Evolutionary conservation across 164 flowering plant species (phyloP).

Genomic region (Annona squamosa): DNA sequence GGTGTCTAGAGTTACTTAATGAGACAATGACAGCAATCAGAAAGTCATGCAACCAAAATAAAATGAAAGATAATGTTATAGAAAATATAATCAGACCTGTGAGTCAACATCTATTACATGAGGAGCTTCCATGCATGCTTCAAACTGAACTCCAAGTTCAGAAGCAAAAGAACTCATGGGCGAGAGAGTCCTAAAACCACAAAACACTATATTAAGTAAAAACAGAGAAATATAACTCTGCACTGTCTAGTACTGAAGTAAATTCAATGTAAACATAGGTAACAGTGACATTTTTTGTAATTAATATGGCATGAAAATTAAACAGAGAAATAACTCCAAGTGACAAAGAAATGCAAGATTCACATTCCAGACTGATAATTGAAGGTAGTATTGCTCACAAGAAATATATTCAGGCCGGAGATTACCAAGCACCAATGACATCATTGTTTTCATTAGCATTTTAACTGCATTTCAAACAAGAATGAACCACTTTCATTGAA

Average conservation of each 20-base stretch:
- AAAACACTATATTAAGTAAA: slow-evolving; percentile 2
- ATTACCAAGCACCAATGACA: neutral
- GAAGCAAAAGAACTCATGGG: slow-evolving; percentile 88
- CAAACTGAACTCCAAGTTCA: slow-evolving; percentile 94
- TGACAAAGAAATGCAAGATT: neutral
- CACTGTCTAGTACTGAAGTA: neutral
- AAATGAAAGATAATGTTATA: neutral
- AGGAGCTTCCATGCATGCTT: slow-evolving; percentile 89
- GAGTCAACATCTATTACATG: slow-evolving; percentile 85
- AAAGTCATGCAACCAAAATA: neutral
- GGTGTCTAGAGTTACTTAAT: slow-evolving; percentile 7
- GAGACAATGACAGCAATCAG: neutral
- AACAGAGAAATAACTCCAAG: neutral
- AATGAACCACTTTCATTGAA: neutral
- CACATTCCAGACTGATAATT: neutral
- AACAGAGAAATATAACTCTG: neutral
- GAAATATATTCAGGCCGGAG: neutral
- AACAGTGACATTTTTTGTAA: neutral
- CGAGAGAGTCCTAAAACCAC: slow-evolving; percentile 65
- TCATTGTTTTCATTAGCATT: neutral
- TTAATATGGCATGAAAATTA: neutral
- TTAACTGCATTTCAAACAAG: neutral
- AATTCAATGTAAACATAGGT: neutral
- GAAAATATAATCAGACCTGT: slow-evolving; percentile 40
- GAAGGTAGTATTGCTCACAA: neutral